A percentile compares a stretch with the other conserved stretches of the same genome.
Evolutionary conservation across 768 basidiomycete species (phyloP).

Genomic region (Crucibulum laeve): DNA sequence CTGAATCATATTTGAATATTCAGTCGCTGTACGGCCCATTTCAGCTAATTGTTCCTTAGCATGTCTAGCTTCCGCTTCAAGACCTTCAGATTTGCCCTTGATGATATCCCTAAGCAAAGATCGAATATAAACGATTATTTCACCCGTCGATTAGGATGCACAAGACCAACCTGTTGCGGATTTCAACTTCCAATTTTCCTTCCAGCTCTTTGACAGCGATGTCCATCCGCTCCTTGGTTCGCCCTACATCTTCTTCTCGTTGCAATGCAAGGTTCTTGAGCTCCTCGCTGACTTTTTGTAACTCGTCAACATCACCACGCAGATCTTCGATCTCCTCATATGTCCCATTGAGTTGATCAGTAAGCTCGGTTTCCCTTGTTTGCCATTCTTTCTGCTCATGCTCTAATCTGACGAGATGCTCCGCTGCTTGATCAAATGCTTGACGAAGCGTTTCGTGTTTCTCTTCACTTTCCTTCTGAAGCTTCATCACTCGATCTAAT

Average conservation of each 20-base stretch:
- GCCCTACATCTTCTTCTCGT: slow-evolving; percentile 75
- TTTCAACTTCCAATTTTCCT: slow-evolving; percentile 62
- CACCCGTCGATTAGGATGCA: background rate
- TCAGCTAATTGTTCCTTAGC: slow-evolving; percentile 76
- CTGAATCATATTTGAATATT: slow-evolving; percentile 72
- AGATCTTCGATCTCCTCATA: slow-evolving; percentile 58
- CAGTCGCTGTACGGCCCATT: slow-evolving; percentile 69
- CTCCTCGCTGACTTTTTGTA: slow-evolving; percentile 65
- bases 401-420: slow-evolving; percentile 82
- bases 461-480: slow-evolving; percentile 78
- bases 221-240: slow-evolving; percentile 76
- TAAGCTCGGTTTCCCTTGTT: slow-evolving; percentile 58
- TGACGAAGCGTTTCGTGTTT: slow-evolving; percentile 66
- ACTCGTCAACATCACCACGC: slow-evolving; percentile 52
- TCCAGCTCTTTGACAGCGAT: slow-evolving; percentile 61
- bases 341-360: slow-evolving; percentile 50
- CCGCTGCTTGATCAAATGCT: slow-evolving; percentile 81
- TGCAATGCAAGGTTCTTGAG: slow-evolving; percentile 62
- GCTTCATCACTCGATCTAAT: slow-evolving; percentile 70
- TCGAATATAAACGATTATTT: background rate
- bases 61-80: slow-evolving; percentile 68
- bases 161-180: slow-evolving; percentile 52
- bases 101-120: slow-evolving; percentile 50
- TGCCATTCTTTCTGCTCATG: slow-evolving; percentile 67
- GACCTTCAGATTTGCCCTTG: slow-evolving; percentile 50